phyloP scores from a whole-genome alignment of 148 eudicot species.

The Silene latifolia region DNA sequence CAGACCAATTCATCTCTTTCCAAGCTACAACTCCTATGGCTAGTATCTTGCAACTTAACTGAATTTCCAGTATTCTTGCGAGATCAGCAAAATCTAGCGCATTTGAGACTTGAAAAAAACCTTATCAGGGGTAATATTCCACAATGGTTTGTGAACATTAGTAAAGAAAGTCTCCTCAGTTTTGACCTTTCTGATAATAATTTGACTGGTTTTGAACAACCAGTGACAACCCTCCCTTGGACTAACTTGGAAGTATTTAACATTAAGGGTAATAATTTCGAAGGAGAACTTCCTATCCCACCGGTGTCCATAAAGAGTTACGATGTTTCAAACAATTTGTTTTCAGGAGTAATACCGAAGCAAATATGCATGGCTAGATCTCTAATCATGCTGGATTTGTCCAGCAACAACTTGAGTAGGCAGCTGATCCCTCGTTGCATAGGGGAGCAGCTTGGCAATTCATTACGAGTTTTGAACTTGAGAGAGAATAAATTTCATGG shows the following conservation, averaged over 20 bases:
- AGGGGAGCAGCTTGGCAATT: constrained; percentile 8
- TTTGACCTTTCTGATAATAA: neutral
- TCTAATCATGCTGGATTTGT: constrained; percentile 25
- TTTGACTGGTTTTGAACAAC: constrained; percentile 24
- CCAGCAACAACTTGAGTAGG: constrained; percentile 24
- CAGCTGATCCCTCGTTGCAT: constrained; percentile 26
- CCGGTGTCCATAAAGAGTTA: neutral
- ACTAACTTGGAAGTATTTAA: neutral
- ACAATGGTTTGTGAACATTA: constrained; percentile 25
- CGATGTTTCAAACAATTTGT: constrained; percentile 1
- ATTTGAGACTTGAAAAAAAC: neutral
- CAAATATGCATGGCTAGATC: constrained; percentile 10
- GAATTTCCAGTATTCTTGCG: constrained; percentile 16
- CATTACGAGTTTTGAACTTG: constrained; percentile 15
- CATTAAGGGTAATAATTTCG: constrained; percentile 12
- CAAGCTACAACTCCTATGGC: neutral
- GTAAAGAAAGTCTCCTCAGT: neutral
- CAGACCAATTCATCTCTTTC: neutral
- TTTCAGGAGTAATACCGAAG: constrained; percentile 23
- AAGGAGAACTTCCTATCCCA: constrained; percentile 30
- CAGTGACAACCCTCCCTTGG: constrained; percentile 2
- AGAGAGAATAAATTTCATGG: constrained; percentile 19
- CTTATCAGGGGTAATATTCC: constrained; percentile 14
- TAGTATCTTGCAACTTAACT: constrained; percentile 14
- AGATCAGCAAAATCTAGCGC: neutral